Evolutionary conservation across 257 asterid species (phyloP).

Genomic region (Coffea eugenioides): DNA sequence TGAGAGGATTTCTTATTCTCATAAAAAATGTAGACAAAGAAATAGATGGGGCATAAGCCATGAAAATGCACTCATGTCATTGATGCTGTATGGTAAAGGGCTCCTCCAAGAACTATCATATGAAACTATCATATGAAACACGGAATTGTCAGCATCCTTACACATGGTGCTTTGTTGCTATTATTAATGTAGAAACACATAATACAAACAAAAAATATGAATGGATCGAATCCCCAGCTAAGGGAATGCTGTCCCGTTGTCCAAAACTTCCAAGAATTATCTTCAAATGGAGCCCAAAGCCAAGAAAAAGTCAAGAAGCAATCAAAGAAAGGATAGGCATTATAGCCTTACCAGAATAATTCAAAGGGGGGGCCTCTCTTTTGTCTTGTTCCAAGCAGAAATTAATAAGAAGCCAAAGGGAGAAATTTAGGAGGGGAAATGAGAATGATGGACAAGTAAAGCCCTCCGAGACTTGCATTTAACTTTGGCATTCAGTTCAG

Average conservation of each 20-base stretch:
- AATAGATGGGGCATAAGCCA: constrained; percentile 1
- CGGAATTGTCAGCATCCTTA: constrained; percentile 18
- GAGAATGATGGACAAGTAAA: constrained; percentile 11
- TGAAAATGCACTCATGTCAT: background rate
- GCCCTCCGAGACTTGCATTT: background rate
- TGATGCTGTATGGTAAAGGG: background rate
- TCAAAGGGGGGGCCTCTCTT: constrained; percentile 14
- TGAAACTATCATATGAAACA: constrained; percentile 4
- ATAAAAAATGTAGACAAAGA: background rate
- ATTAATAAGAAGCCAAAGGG: constrained; percentile 1
- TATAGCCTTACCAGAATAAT: constrained; percentile 21
- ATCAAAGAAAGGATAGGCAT: constrained; percentile 24
- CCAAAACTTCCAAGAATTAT: constrained; percentile 35
- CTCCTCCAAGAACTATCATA: constrained; percentile 4
- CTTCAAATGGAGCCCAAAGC: constrained; percentile 57
- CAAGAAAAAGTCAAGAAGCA: constrained; percentile 30
- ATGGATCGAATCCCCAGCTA: constrained; percentile 45
- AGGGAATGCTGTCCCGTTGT: constrained; percentile 47
- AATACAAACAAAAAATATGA: constrained; percentile 36
- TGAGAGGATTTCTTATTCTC: background rate
- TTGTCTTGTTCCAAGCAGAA: constrained; percentile 17
- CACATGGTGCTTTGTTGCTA: constrained; percentile 23
- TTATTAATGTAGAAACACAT: constrained; percentile 22
- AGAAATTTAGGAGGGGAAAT: background rate
- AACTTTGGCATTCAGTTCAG: background rate